Base-by-base conservation (phyloP, 2,329 filamentous ascomycete genomes). In the Sporothrix sp. region DNA sequence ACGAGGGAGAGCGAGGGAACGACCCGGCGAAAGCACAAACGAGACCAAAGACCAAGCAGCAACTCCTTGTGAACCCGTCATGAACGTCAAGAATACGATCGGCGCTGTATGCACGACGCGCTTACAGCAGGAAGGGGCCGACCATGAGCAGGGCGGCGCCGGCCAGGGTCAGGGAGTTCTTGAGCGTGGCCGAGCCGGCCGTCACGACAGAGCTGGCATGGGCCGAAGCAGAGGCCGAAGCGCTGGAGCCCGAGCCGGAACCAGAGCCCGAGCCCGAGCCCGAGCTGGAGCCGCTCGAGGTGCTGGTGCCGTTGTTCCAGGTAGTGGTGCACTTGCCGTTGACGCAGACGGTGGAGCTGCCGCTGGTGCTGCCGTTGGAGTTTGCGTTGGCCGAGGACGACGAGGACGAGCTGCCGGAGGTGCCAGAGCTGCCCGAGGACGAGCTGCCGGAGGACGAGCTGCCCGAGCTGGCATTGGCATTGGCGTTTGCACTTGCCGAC, bases 111-210 rank as follows among this genome's bases (percentile, higher is more conserved):
- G 5, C 20, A 48, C n/a, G 30, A 46, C 4, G 21, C 16, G 13
- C n/a, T 46, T 52, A 53, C 48, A 56, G 28, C 14, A 52, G 32
- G 16, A 56, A 43, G 14, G 52, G 47, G 11, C 33, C 43, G 16
- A 25, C 42, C 35, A 55, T 32, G n/a, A 58, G 42, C 2, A 53
- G 13, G 18, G 30, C 45, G 6, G 51, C 40, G n/a, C 51, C 52
- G 4, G 48, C 18, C 23, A 58, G 13, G 14, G 50, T 45, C 44
- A 57, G 35, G 40, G 52, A 47, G 37, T 52, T 52, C 55, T 56
- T 58, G 21, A 54, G 36, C n/a, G 55, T 42, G 4, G 42, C 40
- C 5, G 43, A 40, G 30, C 52, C 54, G 14, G 52, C 54, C n/a
- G 52, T 54, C n/a, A 56, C 54, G 21, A 56, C 35, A 3, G 37